Evolutionary conservation across 148 eudicot species (phyloP).

Genomic region (Heliosperma pusillum): DNA sequence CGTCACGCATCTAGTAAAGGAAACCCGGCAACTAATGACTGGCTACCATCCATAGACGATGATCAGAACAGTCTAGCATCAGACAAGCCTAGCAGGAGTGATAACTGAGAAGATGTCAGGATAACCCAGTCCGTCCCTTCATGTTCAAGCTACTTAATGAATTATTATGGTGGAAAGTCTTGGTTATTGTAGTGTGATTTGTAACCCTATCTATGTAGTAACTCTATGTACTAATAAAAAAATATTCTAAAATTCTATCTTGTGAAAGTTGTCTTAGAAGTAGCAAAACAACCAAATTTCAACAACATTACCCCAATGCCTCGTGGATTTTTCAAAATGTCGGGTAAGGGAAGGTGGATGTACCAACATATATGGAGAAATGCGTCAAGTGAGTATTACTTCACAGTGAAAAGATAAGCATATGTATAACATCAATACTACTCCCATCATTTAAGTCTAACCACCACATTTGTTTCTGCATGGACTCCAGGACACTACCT

Average conservation of each 20-base stretch:
- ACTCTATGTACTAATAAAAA: not conserved
- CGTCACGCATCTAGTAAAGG: constrained; percentile 49
- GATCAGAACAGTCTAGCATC: constrained; percentile 32
- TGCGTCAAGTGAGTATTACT: not conserved
- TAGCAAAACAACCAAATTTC: not conserved
- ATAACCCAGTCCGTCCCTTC: not conserved
- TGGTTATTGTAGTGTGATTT: not conserved
- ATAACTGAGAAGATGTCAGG: constrained; percentile 34
- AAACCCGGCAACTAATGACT: constrained; percentile 95
- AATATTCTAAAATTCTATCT: not conserved
- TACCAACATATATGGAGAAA: not conserved
- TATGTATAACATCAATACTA: not conserved
- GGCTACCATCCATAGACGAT: constrained; percentile 57
- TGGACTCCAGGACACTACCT: too few species aligned
- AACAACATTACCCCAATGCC: not conserved
- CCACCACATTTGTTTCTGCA: too few species aligned
- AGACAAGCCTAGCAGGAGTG: constrained; percentile 74
- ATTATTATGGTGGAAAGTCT: not conserved
- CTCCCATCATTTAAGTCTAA: too few species aligned
- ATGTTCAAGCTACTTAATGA: not conserved
- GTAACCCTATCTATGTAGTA: constrained; percentile 15
- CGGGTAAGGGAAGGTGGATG: not conserved
- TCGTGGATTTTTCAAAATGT: too few species aligned
- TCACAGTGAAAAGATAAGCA: not conserved
- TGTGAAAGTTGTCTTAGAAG: not conserved